A percentile compares a stretch with the other conserved stretches of the same genome.
Conservation (phyloP, 371 early-diverging fungal genomes). For the Apophysomyces ossiformis region DNA sequence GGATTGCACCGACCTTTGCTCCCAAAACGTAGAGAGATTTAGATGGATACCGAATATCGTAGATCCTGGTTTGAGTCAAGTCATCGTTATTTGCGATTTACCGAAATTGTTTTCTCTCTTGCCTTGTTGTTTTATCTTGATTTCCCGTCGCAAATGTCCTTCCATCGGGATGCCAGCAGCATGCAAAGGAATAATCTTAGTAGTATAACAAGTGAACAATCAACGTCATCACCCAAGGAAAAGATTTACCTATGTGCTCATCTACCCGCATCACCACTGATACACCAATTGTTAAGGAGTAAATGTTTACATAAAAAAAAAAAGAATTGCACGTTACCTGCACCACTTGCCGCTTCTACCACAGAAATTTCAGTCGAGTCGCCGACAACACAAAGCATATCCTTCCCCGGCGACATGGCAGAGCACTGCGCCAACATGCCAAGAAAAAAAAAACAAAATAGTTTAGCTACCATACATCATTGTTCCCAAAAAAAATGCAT, state of each 20-base stretch:
- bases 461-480: not conserved
- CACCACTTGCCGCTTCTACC: slow-evolving; percentile 60
- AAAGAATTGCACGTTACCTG: slow-evolving; percentile 29
- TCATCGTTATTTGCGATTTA: not conserved
- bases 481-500: slow-evolving; percentile 20
- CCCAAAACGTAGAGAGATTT: slow-evolving; percentile 65
- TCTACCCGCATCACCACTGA: not conserved
- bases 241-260: slow-evolving; percentile 1
- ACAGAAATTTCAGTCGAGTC: slow-evolving; percentile 66
- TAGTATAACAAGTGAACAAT: not conserved
- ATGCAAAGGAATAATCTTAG: slow-evolving; percentile 81
- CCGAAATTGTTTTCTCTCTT: not conserved
- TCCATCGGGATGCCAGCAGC: slow-evolving; percentile 81
- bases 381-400: slow-evolving; percentile 77
- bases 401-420: slow-evolving; percentile 63
- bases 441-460: no score
- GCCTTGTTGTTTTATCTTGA: slow-evolving; percentile 70
- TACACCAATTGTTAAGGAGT: not conserved
- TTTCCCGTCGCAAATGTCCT: slow-evolving; percentile 80
- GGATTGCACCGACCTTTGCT: slow-evolving; percentile 74
- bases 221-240: not conserved
- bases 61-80: slow-evolving; percentile 56
- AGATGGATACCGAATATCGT: slow-evolving; percentile 73
- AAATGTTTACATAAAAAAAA: not conserved
- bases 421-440: slow-evolving; percentile 58